These are phyloP conservation scores for Kernera saxatilis DNA, from an alignment of 345 rosid genomes.

Conservation along the genomic window DNA sequence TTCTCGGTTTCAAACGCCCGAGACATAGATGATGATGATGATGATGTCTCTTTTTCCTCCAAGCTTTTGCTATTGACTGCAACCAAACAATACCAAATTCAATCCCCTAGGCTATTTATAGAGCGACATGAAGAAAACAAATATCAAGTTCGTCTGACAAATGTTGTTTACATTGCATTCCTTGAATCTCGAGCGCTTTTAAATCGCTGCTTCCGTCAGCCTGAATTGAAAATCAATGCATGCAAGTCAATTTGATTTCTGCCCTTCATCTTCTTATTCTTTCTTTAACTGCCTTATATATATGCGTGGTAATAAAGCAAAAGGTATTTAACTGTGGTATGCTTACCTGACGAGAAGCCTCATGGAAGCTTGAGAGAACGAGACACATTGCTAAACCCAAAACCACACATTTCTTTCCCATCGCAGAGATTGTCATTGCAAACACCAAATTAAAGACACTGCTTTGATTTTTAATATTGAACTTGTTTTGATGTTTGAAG, in stretches of 20 bases:
- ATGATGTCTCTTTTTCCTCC: background rate
- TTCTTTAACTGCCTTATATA: background rate
- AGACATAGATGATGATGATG: background rate
- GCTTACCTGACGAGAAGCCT: slow-evolving; percentile 17
- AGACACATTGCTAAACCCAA: slow-evolving; percentile 6
- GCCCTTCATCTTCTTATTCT: background rate
- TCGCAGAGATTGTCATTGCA: background rate
- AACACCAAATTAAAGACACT: background rate
- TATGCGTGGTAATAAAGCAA: background rate
- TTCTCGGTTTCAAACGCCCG: background rate
- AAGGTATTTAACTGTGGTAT: background rate
- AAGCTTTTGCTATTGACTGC: background rate
- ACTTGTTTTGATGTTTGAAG: background rate
- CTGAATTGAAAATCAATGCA: slow-evolving; percentile 9
- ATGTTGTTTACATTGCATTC: background rate
- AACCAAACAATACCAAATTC: background rate
- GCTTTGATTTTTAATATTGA: background rate
- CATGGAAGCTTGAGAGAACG: slow-evolving; percentile 13
- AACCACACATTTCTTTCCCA: background rate
- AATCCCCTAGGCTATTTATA: background rate
- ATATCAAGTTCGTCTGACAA: background rate
- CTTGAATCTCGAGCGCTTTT: background rate
- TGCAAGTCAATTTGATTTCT: background rate
- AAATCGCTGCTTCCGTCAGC: background rate
- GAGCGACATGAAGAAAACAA: background rate